Percentiles rank a stretch among this genome's conserved stretches.
These are phyloP conservation scores for Coniochaeta pulveracea DNA, from an alignment of 2,329 filamentous ascomycete genomes.

Conservation along the genomic window DNA sequence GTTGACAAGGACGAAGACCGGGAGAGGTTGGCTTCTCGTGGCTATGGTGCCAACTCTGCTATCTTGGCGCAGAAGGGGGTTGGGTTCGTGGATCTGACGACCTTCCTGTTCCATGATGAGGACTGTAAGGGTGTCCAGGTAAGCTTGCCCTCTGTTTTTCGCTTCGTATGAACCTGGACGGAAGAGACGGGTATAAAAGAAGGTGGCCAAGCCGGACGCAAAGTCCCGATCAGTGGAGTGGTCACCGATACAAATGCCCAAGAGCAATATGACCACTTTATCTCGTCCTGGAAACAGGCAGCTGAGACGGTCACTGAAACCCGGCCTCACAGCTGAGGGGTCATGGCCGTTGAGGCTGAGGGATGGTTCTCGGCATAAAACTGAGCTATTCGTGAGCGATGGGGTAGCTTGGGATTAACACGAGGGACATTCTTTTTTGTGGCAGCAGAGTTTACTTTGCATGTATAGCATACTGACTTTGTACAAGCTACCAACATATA, in stretches of 20 bases:
- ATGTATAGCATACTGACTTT: neutral
- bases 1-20: slow-evolving; percentile 19
- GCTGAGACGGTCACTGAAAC: slow-evolving; percentile 18
- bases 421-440: slow-evolving; percentile 35
- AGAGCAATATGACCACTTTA: slow-evolving; percentile 32
- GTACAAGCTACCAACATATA: too few relatives aligned
- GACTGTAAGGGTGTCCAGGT: slow-evolving; percentile 47
- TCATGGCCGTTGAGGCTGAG: slow-evolving; percentile 6
- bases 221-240: slow-evolving; percentile 36
- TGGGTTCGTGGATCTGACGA: slow-evolving; percentile 72
- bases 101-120: slow-evolving; percentile 56
- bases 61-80: slow-evolving; percentile 55
- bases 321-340: slow-evolving; percentile 14
- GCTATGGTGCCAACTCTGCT: slow-evolving; percentile 72
- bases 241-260: slow-evolving; percentile 60
- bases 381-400: slow-evolving; percentile 33
- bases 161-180: neutral
- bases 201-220: slow-evolving; percentile 44
- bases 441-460: too few relatives aligned
- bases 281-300: slow-evolving; percentile 15
- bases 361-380: slow-evolving; percentile 29
- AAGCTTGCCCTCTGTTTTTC: slow-evolving; percentile 14
- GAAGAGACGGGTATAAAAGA: slow-evolving; percentile 40
- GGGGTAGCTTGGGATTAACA: slow-evolving; percentile 35
- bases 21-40: slow-evolving; percentile 48